A percentile compares a stretch with the other conserved stretches of the same genome.
These are phyloP conservation scores for Tetrahymena borealis DNA, from an alignment of 73 alveolate species.

Conservation along the genomic window DNA sequence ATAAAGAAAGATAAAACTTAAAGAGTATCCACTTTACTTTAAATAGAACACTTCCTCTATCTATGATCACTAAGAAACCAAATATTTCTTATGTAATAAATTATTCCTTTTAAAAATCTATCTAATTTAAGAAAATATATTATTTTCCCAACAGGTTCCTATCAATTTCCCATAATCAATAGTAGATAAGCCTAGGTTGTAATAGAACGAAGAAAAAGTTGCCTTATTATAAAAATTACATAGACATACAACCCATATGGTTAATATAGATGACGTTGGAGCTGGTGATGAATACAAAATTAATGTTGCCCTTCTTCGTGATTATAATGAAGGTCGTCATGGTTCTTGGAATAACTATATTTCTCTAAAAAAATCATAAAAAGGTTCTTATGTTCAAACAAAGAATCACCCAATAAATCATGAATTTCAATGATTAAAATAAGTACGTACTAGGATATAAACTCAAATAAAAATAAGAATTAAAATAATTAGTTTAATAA, in stretches of 20 bases:
- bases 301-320: constrained; percentile 69
- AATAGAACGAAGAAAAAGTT: constrained; percentile 67
- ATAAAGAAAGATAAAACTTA: constrained; percentile 74
- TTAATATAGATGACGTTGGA: constrained; percentile 45
- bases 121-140: too few relatives aligned
- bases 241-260: constrained; percentile 70
- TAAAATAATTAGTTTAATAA: too few relatives aligned
- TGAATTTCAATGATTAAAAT: background rate
- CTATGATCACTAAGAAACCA: constrained; percentile 52
- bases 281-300: constrained; percentile 45
- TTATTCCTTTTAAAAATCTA: constrained; percentile 32
- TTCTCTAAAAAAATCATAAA: constrained; percentile 24
- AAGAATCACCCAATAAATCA: background rate
- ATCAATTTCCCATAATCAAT: constrained; percentile 44
- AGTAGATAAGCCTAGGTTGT: constrained; percentile 59
- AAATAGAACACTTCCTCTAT: constrained; percentile 72
- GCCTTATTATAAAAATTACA: constrained; percentile 55
- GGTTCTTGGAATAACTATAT: constrained; percentile 84
- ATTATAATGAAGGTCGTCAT: constrained; percentile 88
- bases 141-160: constrained; percentile 19
- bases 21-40: constrained; percentile 82
- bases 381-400: constrained; percentile 15
- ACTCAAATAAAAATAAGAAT: background rate
- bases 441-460: background rate
- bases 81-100: constrained; percentile 32